These are phyloP conservation scores for Uronychia binucleata DNA, from an alignment of 73 alveolate species.

Conservation along the genomic window DNA sequence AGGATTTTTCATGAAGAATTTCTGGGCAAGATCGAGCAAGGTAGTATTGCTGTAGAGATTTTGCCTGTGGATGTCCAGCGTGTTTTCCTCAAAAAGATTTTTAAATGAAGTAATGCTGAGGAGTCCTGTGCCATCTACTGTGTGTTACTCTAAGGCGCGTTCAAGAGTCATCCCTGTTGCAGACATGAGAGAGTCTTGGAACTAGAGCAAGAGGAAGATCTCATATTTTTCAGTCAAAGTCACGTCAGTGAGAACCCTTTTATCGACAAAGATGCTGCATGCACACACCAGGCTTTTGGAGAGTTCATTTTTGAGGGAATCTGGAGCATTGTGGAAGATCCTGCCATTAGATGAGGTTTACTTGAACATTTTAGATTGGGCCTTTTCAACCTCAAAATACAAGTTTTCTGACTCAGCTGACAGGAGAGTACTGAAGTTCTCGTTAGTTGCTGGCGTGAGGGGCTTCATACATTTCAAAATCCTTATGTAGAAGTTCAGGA, in stretches of 20 bases:
- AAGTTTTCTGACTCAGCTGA: background rate
- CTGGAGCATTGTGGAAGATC: conserved; percentile 20
- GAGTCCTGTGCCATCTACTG: conserved; percentile 23
- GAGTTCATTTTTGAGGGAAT: conserved; percentile 4
- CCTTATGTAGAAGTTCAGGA: conserved; percentile 15
- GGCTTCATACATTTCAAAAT: conserved; percentile 1
- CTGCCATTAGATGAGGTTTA: background rate
- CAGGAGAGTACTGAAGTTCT: background rate
- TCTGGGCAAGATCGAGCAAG: background rate
- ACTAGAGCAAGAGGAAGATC: conserved; percentile 12
- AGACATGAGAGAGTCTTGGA: background rate
- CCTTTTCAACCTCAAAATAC: background rate
- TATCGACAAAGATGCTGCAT: conserved; percentile 20
- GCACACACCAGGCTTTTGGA: conserved; percentile 2
- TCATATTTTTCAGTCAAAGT: conserved; percentile 16
- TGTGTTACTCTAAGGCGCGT: background rate
- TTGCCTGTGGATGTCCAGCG: background rate
- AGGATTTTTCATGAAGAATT: conserved; percentile 18
- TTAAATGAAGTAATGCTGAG: background rate
- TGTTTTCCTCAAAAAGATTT: background rate
- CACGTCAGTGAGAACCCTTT: conserved; percentile 14
- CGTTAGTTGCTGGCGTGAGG: background rate
- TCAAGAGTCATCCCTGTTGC: background rate
- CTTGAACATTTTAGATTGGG: background rate
- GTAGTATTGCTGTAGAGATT: background rate